Base-by-base conservation (phyloP, 805 yeast species). In the Myxozyma neotropica region DNA sequence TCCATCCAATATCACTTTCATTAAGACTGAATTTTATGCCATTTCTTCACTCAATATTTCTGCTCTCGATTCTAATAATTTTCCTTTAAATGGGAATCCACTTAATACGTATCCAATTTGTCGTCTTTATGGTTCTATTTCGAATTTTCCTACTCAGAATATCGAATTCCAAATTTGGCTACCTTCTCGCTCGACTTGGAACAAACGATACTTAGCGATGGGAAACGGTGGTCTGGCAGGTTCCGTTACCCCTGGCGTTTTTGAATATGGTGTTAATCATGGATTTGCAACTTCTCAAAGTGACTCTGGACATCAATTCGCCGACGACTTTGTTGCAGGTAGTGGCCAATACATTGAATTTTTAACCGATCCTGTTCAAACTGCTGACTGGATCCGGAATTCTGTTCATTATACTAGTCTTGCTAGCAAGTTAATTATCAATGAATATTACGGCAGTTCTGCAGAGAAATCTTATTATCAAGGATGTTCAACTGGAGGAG, bases 401-500 rank as follows among this genome's bases (percentile, higher is more conserved):
- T 35, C 38, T 35, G 38, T 35, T 35, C 38, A 35, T 35, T 35
- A 35, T n/a, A 35, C 38, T 35, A 13, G n/a, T 3, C 12, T 35
- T 13, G 38, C 38, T 13, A 35, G 57, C 10, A 53, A 53, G 27
- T n/a, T 23, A 5, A 15, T 53, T 13, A 31, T 46, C 13, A 46
- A 53, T 21, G 44, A 53, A 33, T 53, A 44, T 35, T 53, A 53
- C 45, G 57, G 57, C 19, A 23, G 26, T 13, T 31, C 44, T 13
- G 42, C 29, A 19, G 33, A 46, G 7, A 45, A 53, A 38, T 53
- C 57, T 8, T 55, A 55, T 50, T 55, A 50, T 27, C 49, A 21
- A 7, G 59, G 59, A n/a, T 56, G 59, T 26, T 56, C 59, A 10
- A 24, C 29, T 4, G 59, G 59, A 13, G 59, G 59, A 10, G 33